Conservation (phyloP, 495 filamentous ascomycete species). For the Penicillium bialowiezense region DNA sequence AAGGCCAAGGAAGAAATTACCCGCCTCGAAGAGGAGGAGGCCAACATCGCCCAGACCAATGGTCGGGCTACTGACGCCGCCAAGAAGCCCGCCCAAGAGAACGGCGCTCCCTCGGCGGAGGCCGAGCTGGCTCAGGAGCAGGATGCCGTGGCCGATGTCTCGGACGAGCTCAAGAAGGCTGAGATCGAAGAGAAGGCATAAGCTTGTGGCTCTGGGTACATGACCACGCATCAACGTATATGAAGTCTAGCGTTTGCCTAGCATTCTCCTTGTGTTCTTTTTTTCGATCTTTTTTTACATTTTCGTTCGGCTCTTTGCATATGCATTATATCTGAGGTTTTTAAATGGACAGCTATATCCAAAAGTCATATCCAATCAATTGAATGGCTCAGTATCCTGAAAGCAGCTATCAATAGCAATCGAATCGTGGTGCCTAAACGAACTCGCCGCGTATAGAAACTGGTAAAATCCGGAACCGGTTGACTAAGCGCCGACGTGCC, state of each 20-base stretch:
- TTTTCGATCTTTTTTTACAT: slow-evolving; percentile 4
- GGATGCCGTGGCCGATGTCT: slow-evolving; percentile 54
- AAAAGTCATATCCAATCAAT: slow-evolving; percentile 26
- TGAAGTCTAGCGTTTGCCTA: slow-evolving; percentile 18
- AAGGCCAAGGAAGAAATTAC: slow-evolving; percentile 68
- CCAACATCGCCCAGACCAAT: slow-evolving; percentile 22
- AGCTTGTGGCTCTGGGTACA: neutral
- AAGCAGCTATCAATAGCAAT: neutral
- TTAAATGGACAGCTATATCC: slow-evolving; percentile 20
- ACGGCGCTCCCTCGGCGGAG: slow-evolving; percentile 49
- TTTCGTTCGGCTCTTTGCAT: slow-evolving; percentile 10
- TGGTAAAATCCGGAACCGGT: neutral
- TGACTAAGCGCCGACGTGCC: slow-evolving; percentile 1
- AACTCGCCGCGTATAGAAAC: neutral
- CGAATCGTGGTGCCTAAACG: neutral
- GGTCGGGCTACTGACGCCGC: slow-evolving; percentile 38
- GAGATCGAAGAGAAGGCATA: slow-evolving; percentile 55
- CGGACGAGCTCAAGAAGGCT: slow-evolving; percentile 57
- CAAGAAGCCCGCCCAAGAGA: slow-evolving; percentile 55
- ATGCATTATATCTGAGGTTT: slow-evolving; percentile 24
- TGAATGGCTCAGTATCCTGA: too few species aligned
- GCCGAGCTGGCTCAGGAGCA: slow-evolving; percentile 57
- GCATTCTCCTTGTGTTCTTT: slow-evolving; percentile 18
- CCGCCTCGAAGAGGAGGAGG: slow-evolving; percentile 56
- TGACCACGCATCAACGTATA: slow-evolving; percentile 8